A percentile compares a stretch with the other conserved stretches of the same genome.
Evolutionary conservation across 1,139 yeast genomes (phyloP).

Genomic region (Candida glucosophila): DNA sequence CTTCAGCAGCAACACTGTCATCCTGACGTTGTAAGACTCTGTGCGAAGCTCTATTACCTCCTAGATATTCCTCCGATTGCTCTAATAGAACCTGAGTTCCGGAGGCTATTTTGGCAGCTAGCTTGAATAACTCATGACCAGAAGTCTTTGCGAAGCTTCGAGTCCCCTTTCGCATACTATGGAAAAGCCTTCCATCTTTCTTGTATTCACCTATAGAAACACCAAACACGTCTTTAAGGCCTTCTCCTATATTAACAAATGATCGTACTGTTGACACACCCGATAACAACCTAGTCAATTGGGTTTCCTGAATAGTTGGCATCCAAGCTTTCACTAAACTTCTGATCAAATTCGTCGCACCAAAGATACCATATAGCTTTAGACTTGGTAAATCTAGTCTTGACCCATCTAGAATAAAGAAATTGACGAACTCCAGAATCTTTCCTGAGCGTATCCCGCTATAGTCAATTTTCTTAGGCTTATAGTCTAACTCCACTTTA

Average conservation of each 20-base stretch:
- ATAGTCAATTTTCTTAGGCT: slow-evolving; percentile 83
- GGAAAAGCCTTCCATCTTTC: slow-evolving; percentile 60
- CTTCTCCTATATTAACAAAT: slow-evolving; percentile 68
- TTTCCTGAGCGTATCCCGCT: slow-evolving; percentile 80
- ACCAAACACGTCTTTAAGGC: slow-evolving; percentile 63
- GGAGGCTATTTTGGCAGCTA: slow-evolving; percentile 81
- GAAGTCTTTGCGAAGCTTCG: slow-evolving; percentile 71
- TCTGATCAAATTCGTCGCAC: slow-evolving; percentile 51
- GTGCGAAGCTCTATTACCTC: slow-evolving; percentile 29
- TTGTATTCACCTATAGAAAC: slow-evolving; percentile 69
- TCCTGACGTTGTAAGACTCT: slow-evolving; percentile 2
- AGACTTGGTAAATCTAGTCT: slow-evolving; percentile 55
- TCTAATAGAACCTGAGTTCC: slow-evolving; percentile 84
- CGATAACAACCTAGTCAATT: slow-evolving; percentile 67
- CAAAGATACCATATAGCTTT: slow-evolving; percentile 66
- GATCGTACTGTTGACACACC: slow-evolving; percentile 83
- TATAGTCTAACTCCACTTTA: slow-evolving; percentile 72
- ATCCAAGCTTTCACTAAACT: slow-evolving; percentile 66
- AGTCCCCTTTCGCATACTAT: slow-evolving; percentile 74
- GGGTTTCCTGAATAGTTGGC: slow-evolving; percentile 76
- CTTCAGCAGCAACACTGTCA: slow-evolving; percentile 2
- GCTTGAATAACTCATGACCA: slow-evolving; percentile 67
- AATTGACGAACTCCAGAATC: slow-evolving; percentile 77
- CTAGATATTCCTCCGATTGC: slow-evolving; percentile 66
- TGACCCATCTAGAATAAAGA: slow-evolving; percentile 83